Evolutionary conservation across 306 rosid species (phyloP).

Genomic region (Luffa aegyptiaca): DNA sequence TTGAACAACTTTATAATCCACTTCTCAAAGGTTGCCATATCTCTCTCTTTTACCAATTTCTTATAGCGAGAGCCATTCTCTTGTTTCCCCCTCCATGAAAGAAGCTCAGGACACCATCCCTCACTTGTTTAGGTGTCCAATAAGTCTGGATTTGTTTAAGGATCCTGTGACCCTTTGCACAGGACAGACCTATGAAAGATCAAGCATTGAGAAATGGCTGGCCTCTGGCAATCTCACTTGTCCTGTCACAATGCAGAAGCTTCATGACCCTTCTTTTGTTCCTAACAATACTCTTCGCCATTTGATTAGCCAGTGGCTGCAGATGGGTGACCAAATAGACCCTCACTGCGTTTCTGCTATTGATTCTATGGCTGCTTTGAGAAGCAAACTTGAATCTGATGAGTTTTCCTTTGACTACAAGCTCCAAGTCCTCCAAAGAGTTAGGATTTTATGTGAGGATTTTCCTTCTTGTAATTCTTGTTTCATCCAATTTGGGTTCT

Average conservation of each 20-base stretch:
- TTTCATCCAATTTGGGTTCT: conserved; percentile 50
- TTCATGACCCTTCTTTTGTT: conserved; percentile 58
- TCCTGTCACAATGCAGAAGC: conserved; percentile 93
- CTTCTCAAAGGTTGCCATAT: conserved; percentile 1
- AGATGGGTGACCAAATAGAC: conserved; percentile 27
- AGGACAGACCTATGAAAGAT: conserved; percentile 82
- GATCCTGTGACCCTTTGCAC: conserved; percentile 81
- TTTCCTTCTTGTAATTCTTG: conserved; percentile 33
- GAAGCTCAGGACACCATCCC: conserved; percentile 52
- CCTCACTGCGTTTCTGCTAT: conserved; percentile 24
- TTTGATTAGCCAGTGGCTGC: conserved; percentile 64
- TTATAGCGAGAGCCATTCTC: not conserved
- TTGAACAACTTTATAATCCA: not conserved
- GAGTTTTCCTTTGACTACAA: conserved; percentile 27
- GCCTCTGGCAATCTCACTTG: conserved; percentile 73
- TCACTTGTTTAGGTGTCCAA: conserved; percentile 69
- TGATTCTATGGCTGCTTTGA: conserved; percentile 37
- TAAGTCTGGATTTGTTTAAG: conserved; percentile 66
- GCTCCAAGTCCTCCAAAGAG: conserved; percentile 36
- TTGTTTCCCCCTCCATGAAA: conserved; percentile 17
- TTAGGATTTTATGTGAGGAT: conserved; percentile 30
- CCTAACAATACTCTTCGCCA: conserved; percentile 80
- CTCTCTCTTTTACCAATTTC: conserved; percentile 9
- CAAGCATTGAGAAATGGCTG: conserved; percentile 72
- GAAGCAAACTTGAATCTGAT: conserved; percentile 35